Percentiles rank a stretch among this genome's conserved stretches.
phyloP scores from a whole-genome alignment of 495 filamentous ascomycete genomes.

The Neurospora sp. region DNA sequence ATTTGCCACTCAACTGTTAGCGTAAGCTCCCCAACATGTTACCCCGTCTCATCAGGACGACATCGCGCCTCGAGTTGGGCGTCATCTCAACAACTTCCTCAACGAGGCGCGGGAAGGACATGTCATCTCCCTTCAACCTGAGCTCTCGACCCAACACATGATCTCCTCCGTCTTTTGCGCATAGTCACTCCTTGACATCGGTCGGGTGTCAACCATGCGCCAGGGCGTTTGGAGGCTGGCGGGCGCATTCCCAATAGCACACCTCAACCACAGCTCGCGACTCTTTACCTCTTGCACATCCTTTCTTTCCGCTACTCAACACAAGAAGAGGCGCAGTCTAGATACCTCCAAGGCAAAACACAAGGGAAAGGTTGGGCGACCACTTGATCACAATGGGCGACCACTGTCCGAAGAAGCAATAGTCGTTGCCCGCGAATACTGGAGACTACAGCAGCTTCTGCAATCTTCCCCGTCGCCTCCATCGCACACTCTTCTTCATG shows the following conservation, averaged over 20 bases:
- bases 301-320: no score
- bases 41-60: not conserved
- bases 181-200: not conserved
- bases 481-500: not conserved
- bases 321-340: no score
- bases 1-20: not conserved
- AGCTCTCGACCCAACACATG: not conserved
- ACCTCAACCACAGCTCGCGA: not conserved
- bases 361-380: not conserved
- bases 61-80: not conserved
- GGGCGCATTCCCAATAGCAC: not conserved
- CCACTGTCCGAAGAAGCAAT: not conserved
- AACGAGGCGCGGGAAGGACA: not conserved
- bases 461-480: not conserved
- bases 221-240: not conserved
- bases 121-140: not conserved
- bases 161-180: not conserved
- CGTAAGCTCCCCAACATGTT: not conserved
- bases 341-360: not conserved
- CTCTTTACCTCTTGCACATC: not conserved
- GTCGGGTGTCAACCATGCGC: not conserved
- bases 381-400: not conserved
- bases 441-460: conserved; percentile 1
- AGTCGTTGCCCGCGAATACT: not conserved
- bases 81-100: not conserved